These are phyloP conservation scores for Penicillium malachiteum DNA, from an alignment of 495 filamentous ascomycete genomes.

Conservation along the genomic window DNA sequence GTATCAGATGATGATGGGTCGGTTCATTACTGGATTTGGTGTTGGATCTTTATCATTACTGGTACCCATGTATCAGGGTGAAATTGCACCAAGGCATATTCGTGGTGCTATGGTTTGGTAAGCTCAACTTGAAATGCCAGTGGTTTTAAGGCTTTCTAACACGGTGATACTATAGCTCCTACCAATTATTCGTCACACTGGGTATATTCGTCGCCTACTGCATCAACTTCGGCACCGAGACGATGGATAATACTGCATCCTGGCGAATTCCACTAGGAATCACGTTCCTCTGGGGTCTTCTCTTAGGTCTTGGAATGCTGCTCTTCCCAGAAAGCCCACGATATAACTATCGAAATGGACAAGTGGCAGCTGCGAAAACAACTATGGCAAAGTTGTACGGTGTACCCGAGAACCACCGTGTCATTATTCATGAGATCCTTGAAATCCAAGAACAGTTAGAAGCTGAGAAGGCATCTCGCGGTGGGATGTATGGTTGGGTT, in stretches of 20 bases:
- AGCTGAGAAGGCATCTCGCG: slow-evolving; percentile 47
- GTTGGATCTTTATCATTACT: slow-evolving; percentile 66
- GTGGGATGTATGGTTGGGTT: slow-evolving; percentile 31
- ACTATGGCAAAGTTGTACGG: slow-evolving; percentile 71
- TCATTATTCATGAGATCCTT: slow-evolving; percentile 65
- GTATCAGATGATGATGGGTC: slow-evolving; percentile 52
- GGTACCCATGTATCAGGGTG: slow-evolving; percentile 66
- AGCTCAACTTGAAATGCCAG: not conserved
- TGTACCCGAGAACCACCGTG: slow-evolving; percentile 56
- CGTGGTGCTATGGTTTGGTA: slow-evolving; percentile 64
- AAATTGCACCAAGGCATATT: slow-evolving; percentile 61
- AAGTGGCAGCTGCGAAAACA: slow-evolving; percentile 55
- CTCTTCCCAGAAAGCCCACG: slow-evolving; percentile 70
- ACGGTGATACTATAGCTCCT: slow-evolving; percentile 36
- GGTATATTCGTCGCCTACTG: slow-evolving; percentile 78
- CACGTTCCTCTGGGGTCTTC: slow-evolving; percentile 67
- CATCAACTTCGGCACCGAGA: slow-evolving; percentile 73
- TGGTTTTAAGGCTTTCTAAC: not conserved
- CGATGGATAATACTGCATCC: slow-evolving; percentile 42
- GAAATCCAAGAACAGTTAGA: slow-evolving; percentile 58
- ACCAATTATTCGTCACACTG: slow-evolving; percentile 83
- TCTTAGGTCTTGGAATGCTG: slow-evolving; percentile 67
- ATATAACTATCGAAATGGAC: slow-evolving; percentile 62
- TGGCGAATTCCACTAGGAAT: slow-evolving; percentile 80
- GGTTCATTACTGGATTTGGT: slow-evolving; percentile 59